phyloP scores from a whole-genome alignment of 2,329 filamentous ascomycete genomes.

The Teratosphaeria epicoccoides region DNA sequence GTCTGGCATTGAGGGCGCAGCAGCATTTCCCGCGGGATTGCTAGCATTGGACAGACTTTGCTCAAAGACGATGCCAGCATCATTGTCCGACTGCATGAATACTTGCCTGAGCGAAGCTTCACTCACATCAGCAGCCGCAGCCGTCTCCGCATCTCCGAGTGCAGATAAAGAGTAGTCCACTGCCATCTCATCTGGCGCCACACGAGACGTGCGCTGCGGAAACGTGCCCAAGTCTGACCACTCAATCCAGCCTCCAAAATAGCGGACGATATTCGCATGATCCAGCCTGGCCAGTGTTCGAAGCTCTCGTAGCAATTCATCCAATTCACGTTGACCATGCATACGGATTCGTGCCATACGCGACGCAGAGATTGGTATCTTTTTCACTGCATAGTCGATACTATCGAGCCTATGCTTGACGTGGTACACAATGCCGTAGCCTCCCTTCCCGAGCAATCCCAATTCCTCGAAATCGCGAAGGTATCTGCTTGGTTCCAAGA shows the following conservation, averaged over 20 bases:
- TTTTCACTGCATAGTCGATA: conserved; percentile 55
- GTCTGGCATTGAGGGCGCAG: neutral
- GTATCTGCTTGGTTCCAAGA: conserved; percentile 34
- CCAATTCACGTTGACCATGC: conserved; percentile 43
- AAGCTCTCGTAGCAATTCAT: conserved; percentile 49
- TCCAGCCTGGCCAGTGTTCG: conserved; percentile 38
- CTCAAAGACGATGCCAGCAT: conserved; percentile 7
- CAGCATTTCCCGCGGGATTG: neutral
- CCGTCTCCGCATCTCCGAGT: neutral
- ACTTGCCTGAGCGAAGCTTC: conserved; percentile 11
- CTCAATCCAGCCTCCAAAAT: conserved; percentile 56
- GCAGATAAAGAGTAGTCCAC: neutral
- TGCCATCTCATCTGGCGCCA: neutral
- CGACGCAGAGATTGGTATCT: conserved; percentile 47
- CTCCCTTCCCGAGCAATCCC: conserved; percentile 50
- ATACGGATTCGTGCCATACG: conserved; percentile 36
- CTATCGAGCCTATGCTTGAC: conserved; percentile 52
- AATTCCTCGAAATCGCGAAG: conserved; percentile 43
- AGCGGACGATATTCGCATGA: conserved; percentile 56
- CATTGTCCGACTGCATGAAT: conserved; percentile 6
- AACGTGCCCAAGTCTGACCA: conserved; percentile 15
- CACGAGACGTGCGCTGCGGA: neutral
- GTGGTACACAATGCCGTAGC: conserved; percentile 49
- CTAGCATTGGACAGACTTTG: neutral
- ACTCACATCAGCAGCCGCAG: conserved; percentile 1